Percentiles rank a stretch among this genome's conserved stretches.
Evolutionary conservation across 2,329 filamentous ascomycete species (phyloP).

Genomic region (Tolypocladium tropicale): DNA sequence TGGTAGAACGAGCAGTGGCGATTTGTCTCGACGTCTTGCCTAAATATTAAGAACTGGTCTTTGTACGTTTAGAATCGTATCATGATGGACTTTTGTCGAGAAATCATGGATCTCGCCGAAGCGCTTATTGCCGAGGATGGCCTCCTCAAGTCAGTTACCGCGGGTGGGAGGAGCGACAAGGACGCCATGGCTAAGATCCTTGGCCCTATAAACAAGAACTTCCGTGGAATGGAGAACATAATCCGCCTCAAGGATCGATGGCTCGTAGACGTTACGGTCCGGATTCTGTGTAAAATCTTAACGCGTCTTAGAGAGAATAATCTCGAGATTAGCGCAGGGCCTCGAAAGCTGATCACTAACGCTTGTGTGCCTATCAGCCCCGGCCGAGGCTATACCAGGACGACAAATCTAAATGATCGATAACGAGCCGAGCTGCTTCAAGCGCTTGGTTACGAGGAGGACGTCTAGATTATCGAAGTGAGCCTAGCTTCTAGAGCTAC

Average conservation of each 20-base stretch:
- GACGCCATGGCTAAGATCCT: conserved; percentile 30
- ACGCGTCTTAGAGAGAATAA: conserved; percentile 67
- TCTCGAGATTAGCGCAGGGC: conserved; percentile 55
- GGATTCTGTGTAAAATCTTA: conserved; percentile 75
- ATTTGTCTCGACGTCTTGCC: conserved; percentile 69
- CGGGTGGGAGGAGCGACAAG: conserved; percentile 21
- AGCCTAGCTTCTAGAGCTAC: conserved; percentile 14
- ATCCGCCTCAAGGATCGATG: conserved; percentile 81
- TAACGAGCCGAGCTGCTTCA: conserved; percentile 76
- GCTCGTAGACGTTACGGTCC: conserved; percentile 71
- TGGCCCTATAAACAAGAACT: conserved; percentile 27
- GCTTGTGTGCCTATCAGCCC: conserved; percentile 50
- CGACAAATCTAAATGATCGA: conserved; percentile 69
- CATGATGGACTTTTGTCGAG: conserved; percentile 89
- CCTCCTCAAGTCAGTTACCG: conserved; percentile 61
- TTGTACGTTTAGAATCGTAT: conserved; percentile 59
- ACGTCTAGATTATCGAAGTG: conserved; percentile 37
- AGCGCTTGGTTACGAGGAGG: conserved; percentile 48
- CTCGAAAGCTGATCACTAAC: conserved; percentile 52
- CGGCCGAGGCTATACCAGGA: conserved; percentile 46
- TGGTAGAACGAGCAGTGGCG: conserved; percentile 86
- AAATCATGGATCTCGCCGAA: conserved; percentile 90
- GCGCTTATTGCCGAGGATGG: conserved; percentile 75
- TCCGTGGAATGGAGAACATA: conserved; percentile 75
- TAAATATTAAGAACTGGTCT: conserved; percentile 77